A percentile compares a stretch with the other conserved stretches of the same genome.
Conservation (phyloP, 768 basidiomycete species). For the Leucocoprinus leucothites region DNA sequence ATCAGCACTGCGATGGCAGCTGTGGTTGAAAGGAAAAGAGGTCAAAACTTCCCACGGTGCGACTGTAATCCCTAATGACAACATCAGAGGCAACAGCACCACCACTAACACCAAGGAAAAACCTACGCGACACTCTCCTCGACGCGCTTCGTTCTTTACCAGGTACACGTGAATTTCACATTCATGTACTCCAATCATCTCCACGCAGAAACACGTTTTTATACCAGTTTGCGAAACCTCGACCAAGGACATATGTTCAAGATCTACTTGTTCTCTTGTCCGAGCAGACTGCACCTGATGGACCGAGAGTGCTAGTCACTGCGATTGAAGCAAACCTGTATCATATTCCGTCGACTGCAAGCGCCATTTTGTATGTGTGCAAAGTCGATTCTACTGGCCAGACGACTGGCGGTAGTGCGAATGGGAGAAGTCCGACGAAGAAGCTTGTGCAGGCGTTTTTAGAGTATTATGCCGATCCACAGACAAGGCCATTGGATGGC, state of each 20-base stretch:
- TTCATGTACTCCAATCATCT: conserved; percentile 71
- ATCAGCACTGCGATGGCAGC: background rate
- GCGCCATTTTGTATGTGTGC: conserved; percentile 81
- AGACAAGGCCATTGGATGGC: conserved; percentile 52
- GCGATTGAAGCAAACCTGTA: conserved; percentile 82
- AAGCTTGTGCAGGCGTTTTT: conserved; percentile 68
- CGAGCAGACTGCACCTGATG: conserved; percentile 38
- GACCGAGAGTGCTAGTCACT: conserved; percentile 61
- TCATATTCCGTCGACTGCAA: conserved; percentile 63
- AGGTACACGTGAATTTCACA: conserved; percentile 67
- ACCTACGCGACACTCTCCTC: conserved; percentile 63
- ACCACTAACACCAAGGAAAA: background rate
- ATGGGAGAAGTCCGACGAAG: conserved; percentile 62
- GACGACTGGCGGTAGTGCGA: conserved; percentile 26
- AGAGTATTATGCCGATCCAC: conserved; percentile 55
- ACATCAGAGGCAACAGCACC: conserved; percentile 4
- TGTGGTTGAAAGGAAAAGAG: background rate
- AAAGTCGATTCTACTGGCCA: conserved; percentile 95
- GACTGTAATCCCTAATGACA: background rate
- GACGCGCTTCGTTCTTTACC: conserved; percentile 52
- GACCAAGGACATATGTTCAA: conserved; percentile 66
- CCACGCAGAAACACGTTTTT: conserved; percentile 65
- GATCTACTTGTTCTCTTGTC: conserved; percentile 77
- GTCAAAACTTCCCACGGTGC: conserved; percentile 3
- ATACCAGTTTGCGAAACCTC: conserved; percentile 71